Conservation (phyloP, 305 asterid genomes). For the Plantago lanceolata region DNA sequence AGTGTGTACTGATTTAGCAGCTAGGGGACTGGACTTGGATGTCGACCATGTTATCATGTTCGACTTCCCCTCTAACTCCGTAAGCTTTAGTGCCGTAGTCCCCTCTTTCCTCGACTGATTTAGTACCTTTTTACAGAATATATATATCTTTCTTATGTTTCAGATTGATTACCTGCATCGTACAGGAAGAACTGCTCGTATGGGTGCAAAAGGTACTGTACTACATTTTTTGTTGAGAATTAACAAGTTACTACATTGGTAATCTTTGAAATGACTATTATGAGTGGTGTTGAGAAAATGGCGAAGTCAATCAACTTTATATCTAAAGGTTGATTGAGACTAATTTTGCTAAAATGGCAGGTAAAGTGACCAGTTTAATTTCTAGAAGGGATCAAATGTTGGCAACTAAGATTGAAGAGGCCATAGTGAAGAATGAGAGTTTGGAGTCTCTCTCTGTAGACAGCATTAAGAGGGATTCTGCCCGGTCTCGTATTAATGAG, state of each 20-base stretch:
- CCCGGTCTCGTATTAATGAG: conserved; percentile 58
- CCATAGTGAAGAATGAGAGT: conserved; percentile 79
- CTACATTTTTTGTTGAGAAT: too few relatives aligned
- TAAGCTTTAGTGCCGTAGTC: conserved; percentile 40
- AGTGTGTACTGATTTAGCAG: conserved; percentile 98
- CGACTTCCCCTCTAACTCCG: conserved; percentile 91
- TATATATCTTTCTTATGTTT: conserved; percentile 20
- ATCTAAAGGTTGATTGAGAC: neutral
- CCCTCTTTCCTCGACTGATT: conserved; percentile 5
- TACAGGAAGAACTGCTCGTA: conserved; percentile 99
- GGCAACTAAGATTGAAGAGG: conserved; percentile 81
- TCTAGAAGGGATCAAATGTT: conserved; percentile 56
- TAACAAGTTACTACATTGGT: neutral
- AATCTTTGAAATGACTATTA: neutral
- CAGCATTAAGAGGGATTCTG: conserved; percentile 64
- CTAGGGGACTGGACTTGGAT: conserved; percentile 96
- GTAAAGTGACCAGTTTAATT: conserved; percentile 91
- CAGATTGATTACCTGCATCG: conserved; percentile 98
- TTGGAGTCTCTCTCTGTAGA: conserved; percentile 83
- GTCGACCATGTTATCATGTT: conserved; percentile 99
- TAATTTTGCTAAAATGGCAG: conserved; percentile 31
- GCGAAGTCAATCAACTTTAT: neutral
- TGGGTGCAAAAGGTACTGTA: conserved; percentile 97
- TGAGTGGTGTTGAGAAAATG: neutral
- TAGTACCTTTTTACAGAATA: conserved; percentile 10